Percentiles rank a stretch among this genome's conserved stretches.
Evolutionary conservation across 2,329 filamentous ascomycete species (phyloP).

Genomic region (Sporothrix brasiliensis): DNA sequence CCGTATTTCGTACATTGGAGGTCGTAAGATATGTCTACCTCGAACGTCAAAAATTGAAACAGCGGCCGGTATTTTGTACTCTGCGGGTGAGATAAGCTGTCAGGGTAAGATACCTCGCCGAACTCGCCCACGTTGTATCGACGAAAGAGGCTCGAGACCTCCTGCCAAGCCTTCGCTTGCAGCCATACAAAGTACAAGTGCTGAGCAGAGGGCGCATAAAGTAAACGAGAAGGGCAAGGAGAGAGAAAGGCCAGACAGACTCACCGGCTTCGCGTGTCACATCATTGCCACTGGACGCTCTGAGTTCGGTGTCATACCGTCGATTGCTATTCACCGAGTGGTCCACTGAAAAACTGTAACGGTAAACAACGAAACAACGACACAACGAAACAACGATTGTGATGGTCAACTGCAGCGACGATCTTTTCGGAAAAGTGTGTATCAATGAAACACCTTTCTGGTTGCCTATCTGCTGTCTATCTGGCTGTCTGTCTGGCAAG

Average conservation of each 20-base stretch:
- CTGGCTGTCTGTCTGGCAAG: not conserved
- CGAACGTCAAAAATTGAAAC: too few species aligned
- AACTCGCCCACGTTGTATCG: conserved; percentile 3
- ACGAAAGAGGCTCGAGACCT: conserved; percentile 20
- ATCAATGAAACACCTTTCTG: not conserved
- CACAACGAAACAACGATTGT: not conserved
- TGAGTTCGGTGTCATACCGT: not conserved
- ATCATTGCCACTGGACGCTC: not conserved
- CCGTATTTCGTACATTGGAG: too few species aligned
- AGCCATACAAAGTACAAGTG: not conserved
- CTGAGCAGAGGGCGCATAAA: not conserved
- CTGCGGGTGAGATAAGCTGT: not conserved
- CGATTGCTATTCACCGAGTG: conserved; percentile 1
- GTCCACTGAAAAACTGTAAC: not conserved
- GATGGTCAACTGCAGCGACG: conserved; percentile 8
- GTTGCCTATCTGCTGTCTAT: not conserved
- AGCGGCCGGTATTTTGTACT: not conserved
- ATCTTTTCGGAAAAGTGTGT: not conserved
- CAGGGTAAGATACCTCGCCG: not conserved
- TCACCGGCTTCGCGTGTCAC: not conserved
- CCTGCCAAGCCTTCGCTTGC: conserved; percentile 24
- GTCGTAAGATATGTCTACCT: too few species aligned
- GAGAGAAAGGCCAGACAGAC: not conserved
- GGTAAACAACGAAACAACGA: not conserved
- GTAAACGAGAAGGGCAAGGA: not conserved